Conservation (phyloP, 352 stramenopile genomes). For the Phytopythium ostracodes region DNA sequence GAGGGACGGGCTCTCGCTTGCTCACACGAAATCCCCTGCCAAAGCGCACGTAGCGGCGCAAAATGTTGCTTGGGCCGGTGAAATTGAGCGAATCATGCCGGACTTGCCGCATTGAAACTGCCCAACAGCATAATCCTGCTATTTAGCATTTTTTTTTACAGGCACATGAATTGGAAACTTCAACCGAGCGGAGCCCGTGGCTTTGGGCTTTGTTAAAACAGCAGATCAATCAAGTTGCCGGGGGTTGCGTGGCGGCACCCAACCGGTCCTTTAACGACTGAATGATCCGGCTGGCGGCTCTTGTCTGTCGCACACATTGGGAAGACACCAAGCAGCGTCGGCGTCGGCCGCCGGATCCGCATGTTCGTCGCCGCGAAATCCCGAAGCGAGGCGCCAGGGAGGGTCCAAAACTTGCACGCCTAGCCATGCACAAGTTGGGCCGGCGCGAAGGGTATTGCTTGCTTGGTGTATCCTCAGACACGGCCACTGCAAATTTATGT, state of each 20-base stretch:
- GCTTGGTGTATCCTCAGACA: neutral
- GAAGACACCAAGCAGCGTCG: neutral
- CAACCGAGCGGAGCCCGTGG: neutral
- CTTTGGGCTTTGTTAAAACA: slow-evolving; percentile 1
- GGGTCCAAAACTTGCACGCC: no score
- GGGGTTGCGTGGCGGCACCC: neutral
- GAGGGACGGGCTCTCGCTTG: neutral
- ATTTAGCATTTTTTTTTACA: neutral
- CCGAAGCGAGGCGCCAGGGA: no score
- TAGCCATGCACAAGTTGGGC: neutral
- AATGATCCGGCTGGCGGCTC: neutral
- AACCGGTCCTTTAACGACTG: neutral
- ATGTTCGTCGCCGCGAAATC: neutral
- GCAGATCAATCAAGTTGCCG: neutral
- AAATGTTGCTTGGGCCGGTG: neutral
- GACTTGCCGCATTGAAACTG: neutral
- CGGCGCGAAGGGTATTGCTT: neutral
- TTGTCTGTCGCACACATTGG: neutral
- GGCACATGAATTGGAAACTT: neutral
- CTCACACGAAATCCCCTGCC: neutral
- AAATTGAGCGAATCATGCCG: neutral
- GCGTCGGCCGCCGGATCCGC: no score
- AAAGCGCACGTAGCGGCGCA: neutral
- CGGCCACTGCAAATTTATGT: no score
- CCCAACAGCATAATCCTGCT: neutral